phyloP scores from a whole-genome alignment of 2,329 filamentous ascomycete genomes.

The Phialemoniopsis sp. region DNA sequence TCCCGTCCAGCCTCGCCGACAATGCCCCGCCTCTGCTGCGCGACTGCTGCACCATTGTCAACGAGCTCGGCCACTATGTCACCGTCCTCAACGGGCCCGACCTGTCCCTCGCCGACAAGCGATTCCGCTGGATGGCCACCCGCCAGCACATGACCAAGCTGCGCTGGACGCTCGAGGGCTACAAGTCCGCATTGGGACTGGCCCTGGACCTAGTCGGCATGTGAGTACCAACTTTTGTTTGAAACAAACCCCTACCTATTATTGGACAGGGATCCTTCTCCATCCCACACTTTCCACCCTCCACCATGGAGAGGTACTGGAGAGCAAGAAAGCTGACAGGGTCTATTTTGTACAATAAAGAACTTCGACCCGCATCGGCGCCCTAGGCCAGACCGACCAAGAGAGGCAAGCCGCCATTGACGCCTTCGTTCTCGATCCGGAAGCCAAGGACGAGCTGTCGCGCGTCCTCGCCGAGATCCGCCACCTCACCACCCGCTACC shows the following conservation, averaged over 20 bases:
- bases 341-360: not conserved
- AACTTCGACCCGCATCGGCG: no score
- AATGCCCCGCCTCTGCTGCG: constrained; percentile 28
- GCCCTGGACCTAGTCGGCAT: constrained; percentile 33
- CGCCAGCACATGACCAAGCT: constrained; percentile 24
- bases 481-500: constrained; percentile 21
- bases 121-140: constrained; percentile 27
- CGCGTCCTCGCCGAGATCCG: constrained; percentile 27
- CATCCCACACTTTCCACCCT: no score
- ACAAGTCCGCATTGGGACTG: constrained; percentile 30
- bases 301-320: no score
- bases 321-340: not conserved
- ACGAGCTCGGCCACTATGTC: constrained; percentile 27
- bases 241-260: constrained; percentile 2
- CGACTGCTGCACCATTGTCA: constrained; percentile 27
- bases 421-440: constrained; percentile 13
- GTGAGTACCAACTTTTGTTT: constrained; percentile 26
- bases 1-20: constrained; percentile 27
- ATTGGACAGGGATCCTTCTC: constrained; percentile 3
- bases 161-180: constrained; percentile 27
- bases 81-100: constrained; percentile 21
- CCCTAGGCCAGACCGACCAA: no score
- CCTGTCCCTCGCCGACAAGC: constrained; percentile 28
- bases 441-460: constrained; percentile 20
- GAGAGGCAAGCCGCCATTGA: constrained; percentile 12